Evolutionary conservation across 495 filamentous ascomycete species (phyloP).

Genomic region (Penicillium pulvis): DNA sequence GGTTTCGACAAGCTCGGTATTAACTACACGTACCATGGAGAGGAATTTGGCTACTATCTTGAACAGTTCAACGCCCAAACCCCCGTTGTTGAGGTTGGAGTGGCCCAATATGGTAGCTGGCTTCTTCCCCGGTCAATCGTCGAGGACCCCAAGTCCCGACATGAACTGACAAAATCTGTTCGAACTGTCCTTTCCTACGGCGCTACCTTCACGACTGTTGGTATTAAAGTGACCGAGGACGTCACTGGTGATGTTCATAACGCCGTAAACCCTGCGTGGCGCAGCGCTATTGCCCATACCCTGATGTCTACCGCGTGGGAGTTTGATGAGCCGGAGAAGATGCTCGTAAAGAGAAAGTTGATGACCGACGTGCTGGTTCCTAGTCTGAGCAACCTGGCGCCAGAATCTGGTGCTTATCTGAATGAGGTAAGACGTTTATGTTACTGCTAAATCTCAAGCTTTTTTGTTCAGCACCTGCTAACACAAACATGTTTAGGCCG

Average conservation of each 20-base stretch:
- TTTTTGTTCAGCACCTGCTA: neutral
- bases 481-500: constrained; percentile 7
- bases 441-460: neutral
- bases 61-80: constrained; percentile 11
- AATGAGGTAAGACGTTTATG: constrained; percentile 11
- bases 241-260: constrained; percentile 14
- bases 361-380: constrained; percentile 18
- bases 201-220: constrained; percentile 12
- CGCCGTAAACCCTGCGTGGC: constrained; percentile 17
- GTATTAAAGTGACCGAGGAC: constrained; percentile 8
- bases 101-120: constrained; percentile 19
- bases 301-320: constrained; percentile 14
- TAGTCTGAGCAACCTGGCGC: constrained; percentile 6
- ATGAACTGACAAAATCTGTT: constrained; percentile 10
- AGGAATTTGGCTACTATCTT: constrained; percentile 11
- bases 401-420: constrained; percentile 16
- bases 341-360: constrained; percentile 5
- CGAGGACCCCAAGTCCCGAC: neutral
- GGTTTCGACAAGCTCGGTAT: constrained; percentile 13
- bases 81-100: constrained; percentile 10
- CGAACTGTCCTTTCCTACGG: constrained; percentile 7
- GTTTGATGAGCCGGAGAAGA: constrained; percentile 9
- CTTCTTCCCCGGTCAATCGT: constrained; percentile 15
- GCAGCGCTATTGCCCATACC: constrained; percentile 9
- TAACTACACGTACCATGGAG: constrained; percentile 10